Conservation (phyloP, 2,329 filamentous ascomycete species). For the Botrytis fragariae region DNA sequence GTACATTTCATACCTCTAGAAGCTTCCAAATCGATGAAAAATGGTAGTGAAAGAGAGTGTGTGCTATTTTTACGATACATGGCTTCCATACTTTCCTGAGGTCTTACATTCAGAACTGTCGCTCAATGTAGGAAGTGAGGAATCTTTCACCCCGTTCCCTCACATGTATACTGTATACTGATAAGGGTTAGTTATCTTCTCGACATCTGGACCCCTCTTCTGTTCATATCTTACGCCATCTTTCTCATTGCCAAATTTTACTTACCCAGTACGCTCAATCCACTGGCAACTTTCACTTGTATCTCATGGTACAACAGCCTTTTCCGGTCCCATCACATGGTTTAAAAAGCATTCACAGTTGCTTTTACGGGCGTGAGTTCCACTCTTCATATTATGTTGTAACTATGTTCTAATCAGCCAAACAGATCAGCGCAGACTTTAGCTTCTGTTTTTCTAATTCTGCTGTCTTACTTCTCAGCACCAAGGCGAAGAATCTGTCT, state of each 20-base stretch:
- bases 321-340: rapidly evolving
- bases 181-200: not conserved
- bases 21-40: not conserved
- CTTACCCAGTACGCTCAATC: not conserved
- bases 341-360: too few species aligned
- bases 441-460: too few species aligned
- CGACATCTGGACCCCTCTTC: not conserved
- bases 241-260: not conserved
- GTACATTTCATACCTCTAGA: not conserved
- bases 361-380: too few species aligned
- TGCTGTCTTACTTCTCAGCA: too few species aligned
- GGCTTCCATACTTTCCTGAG: not conserved
- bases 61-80: not conserved
- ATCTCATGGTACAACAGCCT: not conserved
- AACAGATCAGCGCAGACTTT: too few species aligned
- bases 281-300: not conserved
- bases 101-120: rapidly evolving
- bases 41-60: not conserved
- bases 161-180: not conserved
- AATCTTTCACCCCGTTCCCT: not conserved
- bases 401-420: too few species aligned
- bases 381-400: too few species aligned
- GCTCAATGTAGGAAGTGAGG: not conserved
- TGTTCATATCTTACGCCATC: not conserved
- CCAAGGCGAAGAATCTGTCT: too few species aligned